Evolutionary conservation across 2,329 filamentous ascomycete genomes (phyloP).

Genomic region (Ophiostoma sp.): DNA sequence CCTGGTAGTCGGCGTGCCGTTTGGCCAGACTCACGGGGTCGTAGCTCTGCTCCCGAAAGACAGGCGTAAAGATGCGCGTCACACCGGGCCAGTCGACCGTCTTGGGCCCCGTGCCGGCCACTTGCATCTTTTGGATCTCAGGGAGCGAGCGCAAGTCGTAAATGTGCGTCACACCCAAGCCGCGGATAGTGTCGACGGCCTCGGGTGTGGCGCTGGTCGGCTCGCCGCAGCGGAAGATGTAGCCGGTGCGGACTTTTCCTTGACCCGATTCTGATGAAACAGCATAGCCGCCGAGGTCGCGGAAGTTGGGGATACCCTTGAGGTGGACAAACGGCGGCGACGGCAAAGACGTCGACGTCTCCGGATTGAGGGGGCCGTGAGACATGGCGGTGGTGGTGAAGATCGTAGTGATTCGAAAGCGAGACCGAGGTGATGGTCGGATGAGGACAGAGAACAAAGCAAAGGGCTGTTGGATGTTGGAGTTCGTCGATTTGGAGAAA

Average conservation of each 20-base stretch:
- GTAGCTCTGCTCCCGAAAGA: conserved; percentile 64
- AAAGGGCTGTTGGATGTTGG: background rate
- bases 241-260: conserved; percentile 24
- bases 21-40: conserved; percentile 62
- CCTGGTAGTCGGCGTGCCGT: conserved; percentile 61
- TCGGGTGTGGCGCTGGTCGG: conserved; percentile 57
- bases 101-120: conserved; percentile 33
- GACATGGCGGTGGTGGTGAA: background rate
- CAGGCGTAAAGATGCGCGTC: conserved; percentile 60
- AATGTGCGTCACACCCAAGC: conserved; percentile 61
- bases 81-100: conserved; percentile 53
- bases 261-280: conserved; percentile 32
- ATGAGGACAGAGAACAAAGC: background rate
- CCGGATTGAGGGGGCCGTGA: background rate
- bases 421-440: background rate
- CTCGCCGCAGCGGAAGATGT: conserved; percentile 70
- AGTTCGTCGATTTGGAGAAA: background rate
- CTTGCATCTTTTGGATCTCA: conserved; percentile 54
- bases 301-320: conserved; percentile 65
- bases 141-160: conserved; percentile 67
- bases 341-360: conserved; percentile 32
- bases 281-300: conserved; percentile 64
- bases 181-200: conserved; percentile 53
- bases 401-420: background rate
- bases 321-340: conserved; percentile 53